Conservation (phyloP, 2,329 filamentous ascomycete species). For the Intubia oerlemansii region DNA sequence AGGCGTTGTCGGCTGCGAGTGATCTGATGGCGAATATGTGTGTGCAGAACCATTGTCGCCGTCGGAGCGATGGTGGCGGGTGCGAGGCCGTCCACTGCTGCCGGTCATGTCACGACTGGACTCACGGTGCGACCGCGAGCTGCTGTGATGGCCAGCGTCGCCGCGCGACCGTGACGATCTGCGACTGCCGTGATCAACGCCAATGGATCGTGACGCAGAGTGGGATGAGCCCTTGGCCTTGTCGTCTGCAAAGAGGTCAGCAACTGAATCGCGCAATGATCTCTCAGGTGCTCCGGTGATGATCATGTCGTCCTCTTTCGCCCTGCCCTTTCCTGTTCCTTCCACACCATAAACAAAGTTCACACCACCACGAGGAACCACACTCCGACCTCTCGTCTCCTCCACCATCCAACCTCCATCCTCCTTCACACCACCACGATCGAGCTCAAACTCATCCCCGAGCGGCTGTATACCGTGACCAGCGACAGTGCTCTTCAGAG, state of each 20-base stretch:
- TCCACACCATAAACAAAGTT: background rate
- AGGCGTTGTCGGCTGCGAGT: conserved; percentile 17
- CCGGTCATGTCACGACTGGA: conserved; percentile 5
- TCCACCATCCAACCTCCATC: no score
- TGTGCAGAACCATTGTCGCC: conserved; percentile 12
- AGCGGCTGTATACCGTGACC: no score
- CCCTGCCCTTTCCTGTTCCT: no score
- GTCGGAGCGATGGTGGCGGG: conserved; percentile 10
- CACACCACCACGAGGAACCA: no score
- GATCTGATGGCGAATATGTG: no score
- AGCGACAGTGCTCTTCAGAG: conserved; percentile 7
- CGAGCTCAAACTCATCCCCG: no score
- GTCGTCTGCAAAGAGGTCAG: conserved; percentile 35
- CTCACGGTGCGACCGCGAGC: conserved; percentile 14
- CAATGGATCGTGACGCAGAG: conserved; percentile 1
- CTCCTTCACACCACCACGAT: no score
- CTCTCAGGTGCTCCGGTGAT: conserved; percentile 12
- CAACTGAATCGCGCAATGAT: conserved; percentile 23
- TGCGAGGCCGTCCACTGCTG: conserved; percentile 8
- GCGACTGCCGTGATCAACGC: no score
- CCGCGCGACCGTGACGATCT: no score
- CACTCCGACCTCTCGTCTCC: no score
- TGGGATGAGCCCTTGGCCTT: conserved; percentile 15
- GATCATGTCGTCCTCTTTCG: conserved; percentile 10
- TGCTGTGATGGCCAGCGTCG: conserved; percentile 21